These are phyloP conservation scores for Penicillium egyptiacum DNA, from an alignment of 495 filamentous ascomycete genomes.

Conservation along the genomic window DNA sequence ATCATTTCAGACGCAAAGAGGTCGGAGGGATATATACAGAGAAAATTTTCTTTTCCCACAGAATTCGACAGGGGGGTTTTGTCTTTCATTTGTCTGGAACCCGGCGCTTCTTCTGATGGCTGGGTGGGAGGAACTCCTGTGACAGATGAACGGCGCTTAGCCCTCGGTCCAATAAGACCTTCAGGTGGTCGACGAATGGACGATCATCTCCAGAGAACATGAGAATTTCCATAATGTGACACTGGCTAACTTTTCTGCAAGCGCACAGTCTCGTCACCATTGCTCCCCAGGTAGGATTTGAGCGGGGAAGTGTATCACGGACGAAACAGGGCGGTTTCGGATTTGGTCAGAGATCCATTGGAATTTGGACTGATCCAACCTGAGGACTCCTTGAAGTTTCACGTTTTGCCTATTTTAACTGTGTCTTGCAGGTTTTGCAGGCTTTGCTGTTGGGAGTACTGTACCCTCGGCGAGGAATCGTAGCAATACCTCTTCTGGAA, in stretches of 20 bases:
- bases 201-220: conserved; percentile 6
- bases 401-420: background rate
- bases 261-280: background rate
- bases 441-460: background rate
- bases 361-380: conserved; percentile 7
- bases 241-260: background rate
- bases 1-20: conserved; percentile 8
- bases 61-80: conserved; percentile 1
- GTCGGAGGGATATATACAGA: conserved; percentile 3
- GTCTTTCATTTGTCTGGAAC: conserved; percentile 7
- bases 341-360: background rate
- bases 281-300: background rate
- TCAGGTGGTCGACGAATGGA: background rate
- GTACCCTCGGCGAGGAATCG: background rate
- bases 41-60: too few species aligned
- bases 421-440: background rate
- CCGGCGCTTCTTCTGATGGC: conserved; percentile 13
- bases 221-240: background rate
- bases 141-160: conserved; percentile 17
- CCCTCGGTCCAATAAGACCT: conserved; percentile 7
- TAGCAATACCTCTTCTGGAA: conserved; percentile 5
- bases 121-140: conserved; percentile 5
- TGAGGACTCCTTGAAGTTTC: conserved; percentile 1
- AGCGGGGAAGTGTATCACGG: conserved; percentile 1
- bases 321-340: conserved; percentile 9